Percentiles rank a stretch among this genome's conserved stretches.
Conservation (phyloP, 306 rosid species). For the Bauhinia variegata region DNA sequence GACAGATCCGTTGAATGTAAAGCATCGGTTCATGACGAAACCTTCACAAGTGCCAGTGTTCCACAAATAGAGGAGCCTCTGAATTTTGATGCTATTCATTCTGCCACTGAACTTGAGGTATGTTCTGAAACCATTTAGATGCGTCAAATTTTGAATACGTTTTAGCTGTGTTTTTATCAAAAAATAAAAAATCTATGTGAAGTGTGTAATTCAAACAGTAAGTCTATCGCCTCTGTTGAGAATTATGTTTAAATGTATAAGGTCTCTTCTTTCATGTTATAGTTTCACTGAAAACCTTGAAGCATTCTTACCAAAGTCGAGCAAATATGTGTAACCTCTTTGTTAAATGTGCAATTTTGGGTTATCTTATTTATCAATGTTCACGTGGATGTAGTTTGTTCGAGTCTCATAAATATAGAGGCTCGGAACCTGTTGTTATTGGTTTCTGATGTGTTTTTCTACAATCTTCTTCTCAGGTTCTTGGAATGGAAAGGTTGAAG, state of each 20-base stretch:
- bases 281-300: too few species aligned
- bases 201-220: background rate
- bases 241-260: background rate
- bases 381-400: too few species aligned
- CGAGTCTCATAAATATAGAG: background rate
- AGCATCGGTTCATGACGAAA: conserved; percentile 44
- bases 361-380: too few species aligned
- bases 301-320: too few species aligned
- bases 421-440: background rate
- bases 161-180: too few species aligned
- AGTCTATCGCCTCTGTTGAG: background rate
- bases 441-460: conserved; percentile 15
- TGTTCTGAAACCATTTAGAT: conserved; percentile 7
- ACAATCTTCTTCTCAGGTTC: conserved; percentile 53
- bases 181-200: too few species aligned
- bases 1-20: conserved; percentile 46
- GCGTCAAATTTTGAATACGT: too few species aligned
- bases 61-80: conserved; percentile 54
- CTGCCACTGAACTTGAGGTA: conserved; percentile 93
- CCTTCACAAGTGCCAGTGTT: conserved; percentile 39
- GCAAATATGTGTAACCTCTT: too few species aligned
- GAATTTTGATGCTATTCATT: conserved; percentile 58
- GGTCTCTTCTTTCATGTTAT: background rate
- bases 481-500: conserved; percentile 85
- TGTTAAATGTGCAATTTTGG: too few species aligned